These are phyloP conservation scores for Arthrobotrys musiformis DNA, from an alignment of 2,329 filamentous ascomycete species.

Conservation along the genomic window DNA sequence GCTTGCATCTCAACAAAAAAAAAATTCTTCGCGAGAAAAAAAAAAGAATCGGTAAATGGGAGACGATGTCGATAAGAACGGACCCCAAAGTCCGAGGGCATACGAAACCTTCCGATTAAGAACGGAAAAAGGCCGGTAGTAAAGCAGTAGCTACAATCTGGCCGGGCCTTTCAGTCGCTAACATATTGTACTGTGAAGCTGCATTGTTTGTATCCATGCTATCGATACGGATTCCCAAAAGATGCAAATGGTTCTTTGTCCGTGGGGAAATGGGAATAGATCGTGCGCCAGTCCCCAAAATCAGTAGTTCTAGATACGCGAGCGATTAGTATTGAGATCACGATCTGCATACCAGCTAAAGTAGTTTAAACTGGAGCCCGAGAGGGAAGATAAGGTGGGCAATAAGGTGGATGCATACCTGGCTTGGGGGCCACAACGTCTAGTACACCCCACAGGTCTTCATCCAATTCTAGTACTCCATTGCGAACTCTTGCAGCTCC, in stretches of 20 bases:
- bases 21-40: not conserved
- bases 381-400: not conserved
- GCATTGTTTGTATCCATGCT: constrained; percentile 93
- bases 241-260: constrained; percentile 77
- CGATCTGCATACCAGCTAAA: constrained; percentile 1
- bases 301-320: constrained; percentile 75
- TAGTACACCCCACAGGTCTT: constrained; percentile 78
- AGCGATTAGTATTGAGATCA: constrained; percentile 25
- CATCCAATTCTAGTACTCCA: constrained; percentile 81
- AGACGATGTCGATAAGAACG: not conserved
- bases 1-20: constrained; percentile 33
- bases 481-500: constrained; percentile 68
- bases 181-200: constrained; percentile 89
- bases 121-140: constrained; percentile 64
- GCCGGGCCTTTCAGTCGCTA: constrained; percentile 92
- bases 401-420: constrained; percentile 68
- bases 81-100: constrained; percentile 9
- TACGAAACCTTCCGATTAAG: constrained; percentile 35
- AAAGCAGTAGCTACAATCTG: constrained; percentile 86
- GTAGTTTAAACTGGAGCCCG: not conserved
- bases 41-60: no score
- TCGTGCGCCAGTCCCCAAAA: constrained; percentile 83
- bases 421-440: constrained; percentile 86
- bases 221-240: constrained; percentile 85
- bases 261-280: constrained; percentile 80